Percentiles rank a stretch among this genome's conserved stretches.
These are phyloP conservation scores for Babesia sp. DNA, from an alignment of 169 alveolate species.

Conservation along the genomic window DNA sequence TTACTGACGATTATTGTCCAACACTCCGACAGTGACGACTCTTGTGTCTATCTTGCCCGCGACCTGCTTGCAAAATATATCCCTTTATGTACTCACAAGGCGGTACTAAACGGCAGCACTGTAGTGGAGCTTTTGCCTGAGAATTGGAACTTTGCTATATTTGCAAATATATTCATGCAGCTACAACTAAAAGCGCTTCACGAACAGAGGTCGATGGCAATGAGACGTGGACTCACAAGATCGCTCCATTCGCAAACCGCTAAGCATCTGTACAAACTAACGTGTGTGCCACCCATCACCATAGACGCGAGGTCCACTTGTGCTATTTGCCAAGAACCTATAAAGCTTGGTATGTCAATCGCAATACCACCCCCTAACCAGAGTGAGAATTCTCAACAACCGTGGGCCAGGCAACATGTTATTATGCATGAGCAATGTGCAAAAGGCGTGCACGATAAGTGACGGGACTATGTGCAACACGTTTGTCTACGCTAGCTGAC, in stretches of 20 bases:
- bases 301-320: conserved; percentile 57
- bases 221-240: conserved; percentile 56
- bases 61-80: conserved; percentile 52
- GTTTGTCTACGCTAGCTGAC: too few species aligned
- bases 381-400: conserved; percentile 15
- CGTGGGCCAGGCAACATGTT: not conserved
- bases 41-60: conserved; percentile 12
- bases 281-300: conserved; percentile 61
- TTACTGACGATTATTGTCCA: conserved; percentile 41
- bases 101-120: conserved; percentile 40
- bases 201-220: conserved; percentile 51
- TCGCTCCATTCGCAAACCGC: conserved; percentile 46
- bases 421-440: conserved; percentile 61
- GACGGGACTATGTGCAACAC: not conserved
- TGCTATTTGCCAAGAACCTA: conserved; percentile 55
- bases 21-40: conserved; percentile 21
- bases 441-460: conserved; percentile 37
- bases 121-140: conserved; percentile 58
- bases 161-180: conserved; percentile 54
- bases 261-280: conserved; percentile 35
- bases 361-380: conserved; percentile 53
- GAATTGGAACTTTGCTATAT: conserved; percentile 48
- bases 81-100: conserved; percentile 46
- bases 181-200: conserved; percentile 60
- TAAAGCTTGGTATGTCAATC: conserved; percentile 61